phyloP scores from a whole-genome alignment of 2,329 filamentous ascomycete species.

The Colletotrichum viniferum region DNA sequence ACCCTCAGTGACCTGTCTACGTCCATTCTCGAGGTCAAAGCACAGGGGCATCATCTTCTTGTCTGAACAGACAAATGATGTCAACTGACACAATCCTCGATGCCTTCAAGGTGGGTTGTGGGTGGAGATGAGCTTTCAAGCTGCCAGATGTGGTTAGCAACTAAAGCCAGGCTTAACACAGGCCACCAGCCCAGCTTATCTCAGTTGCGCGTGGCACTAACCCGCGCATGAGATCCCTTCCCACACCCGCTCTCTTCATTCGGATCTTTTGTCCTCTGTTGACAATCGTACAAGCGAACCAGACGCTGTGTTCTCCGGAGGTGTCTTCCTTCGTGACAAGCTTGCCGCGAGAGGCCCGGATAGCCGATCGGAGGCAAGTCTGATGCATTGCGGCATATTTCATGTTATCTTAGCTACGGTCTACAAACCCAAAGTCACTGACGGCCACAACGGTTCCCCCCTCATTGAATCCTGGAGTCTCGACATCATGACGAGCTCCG shows the following conservation, averaged over 20 bases:
- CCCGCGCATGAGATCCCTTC: not conserved
- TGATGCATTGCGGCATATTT: not conserved
- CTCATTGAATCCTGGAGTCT: not conserved
- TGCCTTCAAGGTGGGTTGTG: not conserved
- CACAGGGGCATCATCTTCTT: not conserved
- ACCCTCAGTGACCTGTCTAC: not conserved
- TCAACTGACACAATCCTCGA: not conserved
- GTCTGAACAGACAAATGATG: not conserved
- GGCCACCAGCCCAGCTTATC: slow-evolving; percentile 13
- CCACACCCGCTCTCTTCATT: not conserved
- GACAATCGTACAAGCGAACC: not conserved
- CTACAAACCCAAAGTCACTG: not conserved
- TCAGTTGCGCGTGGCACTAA: not conserved
- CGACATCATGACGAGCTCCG: not conserved
- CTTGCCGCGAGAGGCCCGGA: not conserved
- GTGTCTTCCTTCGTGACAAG: not conserved
- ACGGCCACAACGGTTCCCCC: not conserved
- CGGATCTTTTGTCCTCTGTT: not conserved
- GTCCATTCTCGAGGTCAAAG: not conserved
- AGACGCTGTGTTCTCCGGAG: not conserved
- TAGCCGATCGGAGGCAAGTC: not conserved
- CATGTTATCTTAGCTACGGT: not conserved
- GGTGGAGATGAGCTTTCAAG: not conserved
- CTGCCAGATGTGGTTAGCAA: not conserved
- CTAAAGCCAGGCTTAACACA: not conserved